Conservation (phyloP, 371 early-diverging fungal genomes). For the Entomophthora muscae region DNA sequence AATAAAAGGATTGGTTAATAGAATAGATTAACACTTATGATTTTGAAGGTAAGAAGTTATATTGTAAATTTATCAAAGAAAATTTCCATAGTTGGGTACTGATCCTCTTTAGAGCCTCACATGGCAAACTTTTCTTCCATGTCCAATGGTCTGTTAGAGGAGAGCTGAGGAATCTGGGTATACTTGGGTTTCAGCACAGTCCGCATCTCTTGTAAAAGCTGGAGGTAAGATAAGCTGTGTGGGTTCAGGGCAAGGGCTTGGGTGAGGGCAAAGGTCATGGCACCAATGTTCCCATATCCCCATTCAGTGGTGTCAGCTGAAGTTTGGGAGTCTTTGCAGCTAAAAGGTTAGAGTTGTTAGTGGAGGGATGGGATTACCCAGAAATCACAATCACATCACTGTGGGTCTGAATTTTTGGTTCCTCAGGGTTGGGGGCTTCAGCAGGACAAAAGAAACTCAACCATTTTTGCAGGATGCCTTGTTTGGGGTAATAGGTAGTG, state of each 20-base stretch:
- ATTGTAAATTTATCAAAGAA: no score
- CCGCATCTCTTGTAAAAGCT: slow-evolving; percentile 35
- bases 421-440: no score
- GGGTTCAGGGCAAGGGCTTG: not conserved
- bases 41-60: no score
- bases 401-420: no score
- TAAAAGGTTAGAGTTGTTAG: slow-evolving; percentile 31
- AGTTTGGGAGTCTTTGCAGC: slow-evolving; percentile 46
- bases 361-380: not conserved
- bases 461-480: no score
- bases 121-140: no score
- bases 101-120: no score
- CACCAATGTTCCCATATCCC: slow-evolving; percentile 46
- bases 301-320: slow-evolving; percentile 56
- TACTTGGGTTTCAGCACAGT: slow-evolving; percentile 31
- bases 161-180: slow-evolving; percentile 47
- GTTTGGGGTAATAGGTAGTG: no score
- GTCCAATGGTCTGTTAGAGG: slow-evolving; percentile 36
- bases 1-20: no score
- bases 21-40: no score
- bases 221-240: slow-evolving; percentile 28
- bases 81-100: no score
- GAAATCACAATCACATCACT: slow-evolving; percentile 75
- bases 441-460: slow-evolving; percentile 19
- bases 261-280: slow-evolving; percentile 35